A percentile compares a stretch with the other conserved stretches of the same genome.
Evolutionary conservation across 1,284 basidiomycete genomes (phyloP).

Genomic region (Pisolithus thermaeus): DNA sequence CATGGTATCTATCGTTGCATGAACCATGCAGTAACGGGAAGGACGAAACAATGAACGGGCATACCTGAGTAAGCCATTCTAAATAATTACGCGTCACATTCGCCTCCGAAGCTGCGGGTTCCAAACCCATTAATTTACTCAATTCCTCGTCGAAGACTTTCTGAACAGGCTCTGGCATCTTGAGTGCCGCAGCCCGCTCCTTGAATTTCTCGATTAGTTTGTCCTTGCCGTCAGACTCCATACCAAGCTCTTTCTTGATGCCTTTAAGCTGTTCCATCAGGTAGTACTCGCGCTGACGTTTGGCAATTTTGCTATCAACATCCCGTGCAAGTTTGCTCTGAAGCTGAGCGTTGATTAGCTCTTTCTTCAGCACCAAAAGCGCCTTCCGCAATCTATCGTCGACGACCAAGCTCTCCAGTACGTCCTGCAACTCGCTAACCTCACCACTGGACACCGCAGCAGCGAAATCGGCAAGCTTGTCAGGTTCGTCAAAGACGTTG

Average conservation of each 20-base stretch:
- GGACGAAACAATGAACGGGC: conserved; percentile 10
- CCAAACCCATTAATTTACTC: conserved; percentile 86
- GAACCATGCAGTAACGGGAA: conserved; percentile 2
- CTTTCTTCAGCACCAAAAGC: conserved; percentile 92
- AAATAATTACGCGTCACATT: conserved; percentile 97
- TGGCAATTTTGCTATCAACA: conserved; percentile 95
- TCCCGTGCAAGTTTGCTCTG: conserved; percentile 94
- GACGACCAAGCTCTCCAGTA: conserved; percentile 83
- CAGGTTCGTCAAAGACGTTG: conserved; percentile 98
- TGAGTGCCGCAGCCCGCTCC: conserved; percentile 79
- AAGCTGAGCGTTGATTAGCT: conserved; percentile 94
- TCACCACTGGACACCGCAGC: conserved; percentile 94
- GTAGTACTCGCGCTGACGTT: conserved; percentile 96
- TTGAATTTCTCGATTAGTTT: conserved; percentile 96
- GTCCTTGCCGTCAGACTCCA: conserved; percentile 97
- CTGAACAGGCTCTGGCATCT: conserved; percentile 89
- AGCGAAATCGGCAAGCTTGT: conserved; percentile 97
- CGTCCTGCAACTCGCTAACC: conserved; percentile 88
- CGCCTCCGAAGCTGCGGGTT: conserved; percentile 90
- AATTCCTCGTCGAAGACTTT: conserved; percentile 98
- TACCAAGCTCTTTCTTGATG: conserved; percentile 98
- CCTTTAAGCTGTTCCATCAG: conserved; percentile 98
- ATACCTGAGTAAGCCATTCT: conserved; percentile 89
- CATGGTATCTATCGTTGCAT: conserved; percentile 69
- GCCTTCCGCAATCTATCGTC: conserved; percentile 91